Base-by-base conservation (phyloP, 495 filamentous ascomycete species). In the Daldinia bambusicola region DNA sequence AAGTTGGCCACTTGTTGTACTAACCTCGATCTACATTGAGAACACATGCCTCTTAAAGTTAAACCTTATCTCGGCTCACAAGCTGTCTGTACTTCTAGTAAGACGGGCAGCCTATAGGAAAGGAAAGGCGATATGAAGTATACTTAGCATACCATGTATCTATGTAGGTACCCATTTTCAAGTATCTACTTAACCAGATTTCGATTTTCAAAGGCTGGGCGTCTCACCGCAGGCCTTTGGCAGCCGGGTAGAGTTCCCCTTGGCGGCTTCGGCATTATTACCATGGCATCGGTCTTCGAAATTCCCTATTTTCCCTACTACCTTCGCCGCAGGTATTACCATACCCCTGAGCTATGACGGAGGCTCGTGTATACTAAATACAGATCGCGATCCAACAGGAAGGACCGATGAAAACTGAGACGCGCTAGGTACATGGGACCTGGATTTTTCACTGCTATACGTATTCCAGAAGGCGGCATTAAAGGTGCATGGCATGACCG, bases 331-430 rank as follows among this genome's bases (percentile, higher is more conserved):
- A 8, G 16, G 10, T 48, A 6, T 8, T 22, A 48, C 20, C 10
- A 8, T 48, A 0, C 8, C 43, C 9, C 9, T 48, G 3, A 9
- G 18, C 20, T 2, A 4, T 5, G 3, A 48, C 6, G 9, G 20
- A 22, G 16, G 32, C 26, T 26, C 0, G 26, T 57, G 10, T 9
- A 57, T 18, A 22, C 8, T 4, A 2, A 1, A 38, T 38, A 26
- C 22, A 36, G 10, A 63, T 59, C 34, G 53, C 32, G 34, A 63
- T 53, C 41, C 14, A 32, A 32, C 26, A 18, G 26, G n/a, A 41
- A 14, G 22, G 32, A 45, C 14, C 31, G 26, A 57, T 6, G 2
- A 38, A 37, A 5, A 12, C n/a, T 38, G 18, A 37, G 16, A 56
- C 4, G 12, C 12, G 34, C 10, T 13, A 37, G 3, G 32, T 9